Percentiles rank a stretch among this genome's conserved stretches.
Evolutionary conservation across 2,329 filamentous ascomycete species (phyloP).

Genomic region (Aurifilum marmelostoma): DNA sequence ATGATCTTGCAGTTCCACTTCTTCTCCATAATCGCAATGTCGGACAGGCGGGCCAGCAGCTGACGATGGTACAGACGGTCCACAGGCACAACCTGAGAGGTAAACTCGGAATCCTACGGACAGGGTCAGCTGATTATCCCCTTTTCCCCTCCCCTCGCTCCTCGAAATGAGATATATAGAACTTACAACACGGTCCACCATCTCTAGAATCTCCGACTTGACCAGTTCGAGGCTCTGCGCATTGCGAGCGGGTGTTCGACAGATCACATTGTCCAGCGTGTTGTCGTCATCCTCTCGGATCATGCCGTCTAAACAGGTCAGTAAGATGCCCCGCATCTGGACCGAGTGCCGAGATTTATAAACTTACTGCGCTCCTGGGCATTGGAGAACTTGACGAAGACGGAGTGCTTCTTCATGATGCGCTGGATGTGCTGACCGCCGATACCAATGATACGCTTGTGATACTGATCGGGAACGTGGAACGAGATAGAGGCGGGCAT

Average conservation of each 20-base stretch:
- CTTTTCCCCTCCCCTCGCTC: background rate
- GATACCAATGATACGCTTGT: constrained; percentile 98
- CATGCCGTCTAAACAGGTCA: constrained; percentile 61
- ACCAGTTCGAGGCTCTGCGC: constrained; percentile 95
- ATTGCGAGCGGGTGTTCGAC: constrained; percentile 93
- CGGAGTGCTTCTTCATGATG: constrained; percentile 99
- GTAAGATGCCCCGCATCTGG: constrained; percentile 18
- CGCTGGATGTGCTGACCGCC: constrained; percentile 98
- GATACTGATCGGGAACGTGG: constrained; percentile 98
- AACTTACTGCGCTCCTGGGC: constrained; percentile 86
- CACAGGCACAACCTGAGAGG: constrained; percentile 89
- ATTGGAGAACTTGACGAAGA: constrained; percentile 99
- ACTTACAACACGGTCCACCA: constrained; percentile 90
- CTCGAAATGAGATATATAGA: background rate
- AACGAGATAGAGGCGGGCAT: constrained; percentile 99
- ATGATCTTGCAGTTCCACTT: constrained; percentile 99
- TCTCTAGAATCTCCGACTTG: constrained; percentile 98
- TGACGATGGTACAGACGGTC: constrained; percentile 95
- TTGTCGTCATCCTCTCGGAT: constrained; percentile 97
- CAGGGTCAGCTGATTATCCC: constrained; percentile 18
- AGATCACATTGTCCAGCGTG: constrained; percentile 98
- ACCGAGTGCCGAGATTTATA: background rate
- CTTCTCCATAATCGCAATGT: constrained; percentile 95
- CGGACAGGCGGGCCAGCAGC: constrained; percentile 81
- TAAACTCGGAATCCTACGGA: constrained; percentile 86